phyloP scores from a whole-genome alignment of 2,329 filamentous ascomycete genomes.

The Hymenoscyphus infarciens region DNA sequence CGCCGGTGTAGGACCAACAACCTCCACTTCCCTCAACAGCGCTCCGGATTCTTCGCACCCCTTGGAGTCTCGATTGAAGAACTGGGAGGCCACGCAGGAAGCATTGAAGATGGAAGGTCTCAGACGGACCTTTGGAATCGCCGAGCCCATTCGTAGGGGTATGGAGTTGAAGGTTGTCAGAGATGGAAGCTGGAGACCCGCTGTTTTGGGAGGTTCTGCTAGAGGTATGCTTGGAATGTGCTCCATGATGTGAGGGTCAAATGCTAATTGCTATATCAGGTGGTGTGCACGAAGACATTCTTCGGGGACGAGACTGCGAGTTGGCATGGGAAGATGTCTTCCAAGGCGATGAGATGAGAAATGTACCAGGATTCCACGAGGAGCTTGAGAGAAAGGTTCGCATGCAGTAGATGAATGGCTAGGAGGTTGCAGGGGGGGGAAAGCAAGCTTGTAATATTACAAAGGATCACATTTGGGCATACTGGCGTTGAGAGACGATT shows the following conservation, averaged over 20 bases:
- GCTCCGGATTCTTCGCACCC: conserved; percentile 67
- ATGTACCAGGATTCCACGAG: conserved; percentile 72
- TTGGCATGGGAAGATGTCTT: conserved; percentile 94
- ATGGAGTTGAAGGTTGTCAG: conserved; percentile 93
- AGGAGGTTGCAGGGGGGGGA: background rate
- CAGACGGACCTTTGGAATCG: conserved; percentile 83
- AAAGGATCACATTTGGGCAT: background rate
- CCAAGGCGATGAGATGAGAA: conserved; percentile 70
- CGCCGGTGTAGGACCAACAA: conserved; percentile 67
- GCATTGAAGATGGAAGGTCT: conserved; percentile 82
- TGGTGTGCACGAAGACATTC: conserved; percentile 82
- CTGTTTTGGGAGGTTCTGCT: conserved; percentile 55
- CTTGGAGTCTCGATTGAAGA: conserved; percentile 82
- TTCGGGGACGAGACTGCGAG: conserved; percentile 72
- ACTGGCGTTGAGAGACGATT: background rate
- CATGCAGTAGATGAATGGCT: conserved; percentile 48
- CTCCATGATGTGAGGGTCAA: too few species aligned
- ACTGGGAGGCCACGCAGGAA: conserved; percentile 90
- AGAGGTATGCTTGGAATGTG: conserved; percentile 7
- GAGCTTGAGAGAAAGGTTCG: conserved; percentile 92
- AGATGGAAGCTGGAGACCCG: conserved; percentile 75
- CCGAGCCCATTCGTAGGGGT: conserved; percentile 83
- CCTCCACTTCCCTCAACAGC: conserved; percentile 44
- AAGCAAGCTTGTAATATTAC: background rate
- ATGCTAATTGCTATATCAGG: conserved; percentile 23